Conservation (phyloP, 805 yeast genomes). For the Komagataella pseudopastoris region DNA sequence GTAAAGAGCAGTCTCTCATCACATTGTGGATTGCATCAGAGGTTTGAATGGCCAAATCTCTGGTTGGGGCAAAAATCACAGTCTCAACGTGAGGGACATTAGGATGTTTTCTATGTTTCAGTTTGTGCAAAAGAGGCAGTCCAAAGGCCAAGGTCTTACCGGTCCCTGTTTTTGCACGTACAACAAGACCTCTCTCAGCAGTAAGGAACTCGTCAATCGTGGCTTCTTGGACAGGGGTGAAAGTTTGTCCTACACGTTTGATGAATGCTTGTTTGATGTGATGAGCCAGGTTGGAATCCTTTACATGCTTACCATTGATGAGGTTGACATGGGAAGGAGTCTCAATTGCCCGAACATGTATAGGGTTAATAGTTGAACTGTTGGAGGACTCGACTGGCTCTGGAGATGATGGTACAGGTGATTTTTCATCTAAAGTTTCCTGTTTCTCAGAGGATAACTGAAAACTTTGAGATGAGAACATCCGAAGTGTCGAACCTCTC, state of each 20-base stretch:
- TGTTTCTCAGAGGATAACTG: not conserved
- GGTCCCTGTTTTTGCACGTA: constrained; percentile 90
- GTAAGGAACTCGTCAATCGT: constrained; percentile 42
- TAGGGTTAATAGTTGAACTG: not conserved
- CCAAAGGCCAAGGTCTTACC: constrained; percentile 90
- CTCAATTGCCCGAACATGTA: not conserved
- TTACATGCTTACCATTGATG: not conserved
- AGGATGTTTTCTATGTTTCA: constrained; percentile 15
- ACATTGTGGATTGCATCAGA: constrained; percentile 47
- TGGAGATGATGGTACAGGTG: not conserved
- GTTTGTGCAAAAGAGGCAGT: constrained; percentile 59
- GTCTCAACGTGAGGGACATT: constrained; percentile 32
- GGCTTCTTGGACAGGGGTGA: constrained; percentile 60
- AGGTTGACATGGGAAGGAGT: not conserved
- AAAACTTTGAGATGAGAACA: not conserved
- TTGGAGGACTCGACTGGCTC: not conserved
- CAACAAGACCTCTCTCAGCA: constrained; percentile 53
- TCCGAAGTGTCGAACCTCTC: not conserved
- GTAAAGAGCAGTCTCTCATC: constrained; percentile 10
- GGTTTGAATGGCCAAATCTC: constrained; percentile 83
- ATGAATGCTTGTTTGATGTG: constrained; percentile 16
- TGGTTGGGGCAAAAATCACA: constrained; percentile 74
- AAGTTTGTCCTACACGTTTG: constrained; percentile 25
- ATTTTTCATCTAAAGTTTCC: not conserved
- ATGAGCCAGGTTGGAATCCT: not conserved